phyloP scores from a whole-genome alignment of 208 protist species.

The Endotrypanum monterogeii region DNA sequence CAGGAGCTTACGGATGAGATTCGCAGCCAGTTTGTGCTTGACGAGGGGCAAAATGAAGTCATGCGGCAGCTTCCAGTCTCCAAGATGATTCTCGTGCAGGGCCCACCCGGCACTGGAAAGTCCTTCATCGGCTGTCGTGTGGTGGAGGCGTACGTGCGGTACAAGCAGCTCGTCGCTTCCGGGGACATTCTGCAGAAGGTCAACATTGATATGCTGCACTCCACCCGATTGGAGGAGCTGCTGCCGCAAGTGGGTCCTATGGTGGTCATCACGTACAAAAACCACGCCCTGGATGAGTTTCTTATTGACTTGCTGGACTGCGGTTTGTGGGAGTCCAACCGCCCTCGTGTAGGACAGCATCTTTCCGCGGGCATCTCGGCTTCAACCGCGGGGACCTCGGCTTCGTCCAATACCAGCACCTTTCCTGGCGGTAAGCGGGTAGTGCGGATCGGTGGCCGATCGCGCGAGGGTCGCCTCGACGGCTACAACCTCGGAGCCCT shows the following conservation, averaged over 20 bases:
- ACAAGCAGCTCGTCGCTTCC: slow-evolving; percentile 85
- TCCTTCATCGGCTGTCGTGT: slow-evolving; percentile 93
- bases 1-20: slow-evolving; percentile 67
- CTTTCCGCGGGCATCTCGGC: slow-evolving; percentile 18
- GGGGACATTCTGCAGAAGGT: slow-evolving; percentile 89
- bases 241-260: slow-evolving; percentile 84
- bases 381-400: background rate
- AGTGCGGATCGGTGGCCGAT: slow-evolving; percentile 89
- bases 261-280: slow-evolving; percentile 94
- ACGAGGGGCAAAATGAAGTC: slow-evolving; percentile 79
- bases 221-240: slow-evolving; percentile 50
- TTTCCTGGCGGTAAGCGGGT: slow-evolving; percentile 80
- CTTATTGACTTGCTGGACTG: slow-evolving; percentile 81
- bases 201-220: slow-evolving; percentile 66
- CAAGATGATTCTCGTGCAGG: slow-evolving; percentile 90
- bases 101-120: slow-evolving; percentile 95
- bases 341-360: slow-evolving; percentile 40
- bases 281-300: slow-evolving; percentile 96
- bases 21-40: slow-evolving; percentile 56
- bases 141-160: slow-evolving; percentile 88
- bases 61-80: slow-evolving; percentile 68
- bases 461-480: slow-evolving; percentile 68
- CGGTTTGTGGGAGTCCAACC: slow-evolving; percentile 67
- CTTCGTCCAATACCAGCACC: slow-evolving; percentile 25
- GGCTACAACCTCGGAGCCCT: slow-evolving; percentile 77